Evolutionary conservation across 1,139 yeast species (phyloP), one percentile per base, ranked within the genome.

Genomic region (Pichia sp.): DNA sequence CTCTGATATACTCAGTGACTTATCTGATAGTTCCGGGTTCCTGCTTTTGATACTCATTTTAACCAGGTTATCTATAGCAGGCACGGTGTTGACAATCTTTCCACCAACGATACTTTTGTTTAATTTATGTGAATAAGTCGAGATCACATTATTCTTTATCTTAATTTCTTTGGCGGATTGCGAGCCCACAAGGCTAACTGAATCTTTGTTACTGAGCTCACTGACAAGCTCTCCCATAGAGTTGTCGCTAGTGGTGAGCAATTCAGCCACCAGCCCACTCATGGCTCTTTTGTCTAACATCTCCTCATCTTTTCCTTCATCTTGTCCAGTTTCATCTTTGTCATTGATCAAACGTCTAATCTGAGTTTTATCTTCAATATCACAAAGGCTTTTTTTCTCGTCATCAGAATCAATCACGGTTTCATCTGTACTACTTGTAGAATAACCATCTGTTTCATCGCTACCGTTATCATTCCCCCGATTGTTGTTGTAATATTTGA

Each of bases 361-460:
- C n/a, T n/a, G n/a, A n/a, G n/a, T n/a, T n/a, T n/a, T n/a, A n/a
- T n/a, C n/a, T n/a, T n/a, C n/a, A n/a, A n/a, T n/a, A n/a, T n/a
- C n/a, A n/a, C n/a, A n/a, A n/a, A n/a, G n/a, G n/a, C n/a, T n/a
- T n/a, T n/a, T 10, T n/a, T 13, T 30, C 12, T 34, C 28, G n/a
- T 13, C 57, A 37, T 43, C 51, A 23, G 58, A 60, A 12, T 57
- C 53, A 10, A 49, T 54, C 43, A 43, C 51, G 12, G 43, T 50
- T 37, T 41, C 48, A 4, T 46, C 23, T 25, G 6, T 22, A n/a
- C 37, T 36, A 25, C 37, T 41, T 28, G 16, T 21, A 12, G 31
- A 46, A 3, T 49, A 47, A 4, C 46, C 53, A 19, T 42, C 44
- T 26, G 51, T 55, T 23, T 46, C 54, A 26, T 47, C 49, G 26